Conservation (phyloP, 1,139 yeast species). For the Blastobotrys buckinghamii region DNA sequence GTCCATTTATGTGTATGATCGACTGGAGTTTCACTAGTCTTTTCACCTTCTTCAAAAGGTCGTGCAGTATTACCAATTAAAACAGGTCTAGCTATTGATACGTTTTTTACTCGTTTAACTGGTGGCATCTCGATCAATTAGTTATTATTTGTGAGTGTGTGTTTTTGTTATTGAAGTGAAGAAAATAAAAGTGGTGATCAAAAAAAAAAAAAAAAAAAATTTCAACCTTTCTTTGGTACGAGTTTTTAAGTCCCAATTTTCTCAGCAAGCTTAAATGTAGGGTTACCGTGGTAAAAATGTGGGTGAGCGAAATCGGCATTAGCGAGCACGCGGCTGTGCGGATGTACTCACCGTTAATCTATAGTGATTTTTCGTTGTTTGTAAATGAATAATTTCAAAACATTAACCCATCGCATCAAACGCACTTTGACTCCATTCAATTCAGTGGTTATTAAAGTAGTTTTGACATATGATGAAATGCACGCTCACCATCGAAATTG, state of each 20-base stretch:
- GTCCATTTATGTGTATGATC: conserved; percentile 98
- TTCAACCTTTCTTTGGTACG: neutral
- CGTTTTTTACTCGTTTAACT: conserved; percentile 39
- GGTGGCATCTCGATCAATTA: conserved; percentile 3
- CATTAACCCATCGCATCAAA: no score
- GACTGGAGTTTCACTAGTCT: conserved; percentile 58
- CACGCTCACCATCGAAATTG: neutral
- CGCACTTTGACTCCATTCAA: no score
- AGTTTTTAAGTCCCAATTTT: no score
- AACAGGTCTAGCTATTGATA: conserved; percentile 79
- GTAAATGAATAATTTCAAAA: no score
- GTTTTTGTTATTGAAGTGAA: neutral
- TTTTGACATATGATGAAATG: neutral
- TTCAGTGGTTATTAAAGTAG: no score
- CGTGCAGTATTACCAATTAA: conserved; percentile 82
- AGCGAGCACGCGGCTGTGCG: neutral
- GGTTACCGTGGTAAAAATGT: no score
- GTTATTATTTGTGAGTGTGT: neutral
- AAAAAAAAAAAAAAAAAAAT: neutral
- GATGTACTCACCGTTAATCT: no score
- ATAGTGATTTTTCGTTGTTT: no score
- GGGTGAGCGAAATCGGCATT: neutral
- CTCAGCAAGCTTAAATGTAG: neutral
- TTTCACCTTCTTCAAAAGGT: conserved; percentile 53
- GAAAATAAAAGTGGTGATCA: neutral